A percentile compares a stretch with the other conserved stretches of the same genome.
Evolutionary conservation across 371 early-diverging fungal genomes (phyloP).

Genomic region (Nematocida minor): DNA sequence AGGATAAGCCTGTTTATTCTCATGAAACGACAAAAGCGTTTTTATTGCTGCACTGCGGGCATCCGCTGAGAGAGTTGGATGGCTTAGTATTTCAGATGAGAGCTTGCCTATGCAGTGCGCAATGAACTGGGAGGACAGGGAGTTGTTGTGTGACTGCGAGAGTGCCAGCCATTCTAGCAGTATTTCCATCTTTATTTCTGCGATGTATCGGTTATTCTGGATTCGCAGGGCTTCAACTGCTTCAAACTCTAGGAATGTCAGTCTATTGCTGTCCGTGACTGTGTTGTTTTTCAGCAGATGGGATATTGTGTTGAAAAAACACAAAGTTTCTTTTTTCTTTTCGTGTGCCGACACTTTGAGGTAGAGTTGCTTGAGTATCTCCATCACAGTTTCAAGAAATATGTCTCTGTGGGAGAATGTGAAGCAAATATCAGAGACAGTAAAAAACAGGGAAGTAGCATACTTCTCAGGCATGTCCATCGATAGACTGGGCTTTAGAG

Average conservation of each 20-base stretch:
- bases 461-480: background rate
- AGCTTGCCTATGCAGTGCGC: background rate
- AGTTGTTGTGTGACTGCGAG: background rate
- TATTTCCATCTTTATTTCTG: background rate
- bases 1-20: background rate
- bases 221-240: background rate
- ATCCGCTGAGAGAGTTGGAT: background rate
- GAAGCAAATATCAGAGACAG: conserved; percentile 31
- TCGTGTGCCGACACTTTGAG: background rate
- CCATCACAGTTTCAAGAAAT: conserved; percentile 2
- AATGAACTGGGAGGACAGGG: conserved; percentile 3
- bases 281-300: background rate
- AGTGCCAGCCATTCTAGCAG: conserved; percentile 21
- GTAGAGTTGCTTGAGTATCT: conserved; percentile 19
- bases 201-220: background rate
- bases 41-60: background rate
- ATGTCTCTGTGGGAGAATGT: background rate
- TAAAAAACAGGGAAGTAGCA: background rate
- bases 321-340: background rate
- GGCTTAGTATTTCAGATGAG: background rate
- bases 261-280: background rate
- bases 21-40: conserved; percentile 10
- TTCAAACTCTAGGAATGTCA: conserved; percentile 34
- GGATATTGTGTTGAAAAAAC: conserved; percentile 5
- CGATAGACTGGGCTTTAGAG: background rate